These are phyloP conservation scores for Populus ilicifolia DNA, from an alignment of 345 rosid genomes.

Conservation along the genomic window DNA sequence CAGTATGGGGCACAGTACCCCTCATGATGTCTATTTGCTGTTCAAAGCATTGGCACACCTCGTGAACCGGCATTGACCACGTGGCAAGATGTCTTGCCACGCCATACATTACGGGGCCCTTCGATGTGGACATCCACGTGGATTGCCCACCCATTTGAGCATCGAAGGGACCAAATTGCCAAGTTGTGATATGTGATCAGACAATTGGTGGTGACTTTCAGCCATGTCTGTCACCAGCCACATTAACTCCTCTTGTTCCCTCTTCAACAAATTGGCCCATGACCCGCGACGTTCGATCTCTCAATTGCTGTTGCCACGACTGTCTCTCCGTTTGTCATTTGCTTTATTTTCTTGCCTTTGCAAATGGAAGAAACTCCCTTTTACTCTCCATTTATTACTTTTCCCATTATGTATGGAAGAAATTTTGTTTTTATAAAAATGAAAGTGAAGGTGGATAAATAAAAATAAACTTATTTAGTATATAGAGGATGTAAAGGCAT, in stretches of 20 bases:
- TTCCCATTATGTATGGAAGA: too few relatives aligned
- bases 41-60: conserved; percentile 5
- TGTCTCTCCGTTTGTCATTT: background rate
- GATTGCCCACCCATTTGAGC: background rate
- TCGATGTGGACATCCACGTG: conserved; percentile 25
- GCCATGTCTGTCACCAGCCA: conserved; percentile 23
- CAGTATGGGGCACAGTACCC: background rate
- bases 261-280: background rate
- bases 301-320: background rate
- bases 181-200: background rate
- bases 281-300: background rate
- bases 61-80: conserved; percentile 22
- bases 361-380: too few relatives aligned
- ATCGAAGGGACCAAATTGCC: background rate
- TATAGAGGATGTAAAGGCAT: too few relatives aligned
- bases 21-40: conserved; percentile 10
- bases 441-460: too few relatives aligned
- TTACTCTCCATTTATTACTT: too few relatives aligned
- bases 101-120: background rate
- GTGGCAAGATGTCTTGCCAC: conserved; percentile 9
- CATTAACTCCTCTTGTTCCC: conserved; percentile 28
- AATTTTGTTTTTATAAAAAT: too few relatives aligned
- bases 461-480: too few relatives aligned
- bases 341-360: background rate
- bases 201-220: background rate